phyloP scores from a whole-genome alignment of 768 basidiomycete genomes.

The Phlebiopsis flavidoalba region DNA sequence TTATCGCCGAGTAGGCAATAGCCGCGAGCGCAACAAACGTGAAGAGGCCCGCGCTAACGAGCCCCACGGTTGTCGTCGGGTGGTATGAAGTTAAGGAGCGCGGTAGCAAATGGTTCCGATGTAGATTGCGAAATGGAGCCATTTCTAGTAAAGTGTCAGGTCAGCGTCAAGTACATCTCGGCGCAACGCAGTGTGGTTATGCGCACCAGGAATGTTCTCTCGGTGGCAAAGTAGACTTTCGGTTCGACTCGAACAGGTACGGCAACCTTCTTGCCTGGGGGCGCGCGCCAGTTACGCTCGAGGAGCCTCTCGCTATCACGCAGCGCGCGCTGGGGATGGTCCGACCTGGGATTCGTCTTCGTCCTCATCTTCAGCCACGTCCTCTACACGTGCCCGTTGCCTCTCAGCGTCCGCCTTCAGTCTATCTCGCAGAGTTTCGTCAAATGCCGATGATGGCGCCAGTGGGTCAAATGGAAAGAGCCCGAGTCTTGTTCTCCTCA shows the following conservation, averaged over 20 bases:
- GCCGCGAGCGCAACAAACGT: slow-evolving; percentile 85
- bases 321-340: slow-evolving; percentile 7
- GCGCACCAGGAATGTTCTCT: slow-evolving; percentile 89
- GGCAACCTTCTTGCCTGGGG: slow-evolving; percentile 83
- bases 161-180: not conserved
- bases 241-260: slow-evolving; percentile 97
- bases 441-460: slow-evolving; percentile 77
- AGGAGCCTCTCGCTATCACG: slow-evolving; percentile 43
- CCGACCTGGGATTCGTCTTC: slow-evolving; percentile 32
- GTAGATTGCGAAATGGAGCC: slow-evolving; percentile 84
- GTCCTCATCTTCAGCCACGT: slow-evolving; percentile 36
- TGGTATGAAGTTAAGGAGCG: slow-evolving; percentile 80
- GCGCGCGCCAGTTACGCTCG: slow-evolving; percentile 69
- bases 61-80: slow-evolving; percentile 66
- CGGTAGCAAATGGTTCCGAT: slow-evolving; percentile 87
- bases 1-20: slow-evolving; percentile 79
- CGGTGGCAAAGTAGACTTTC: slow-evolving; percentile 96
- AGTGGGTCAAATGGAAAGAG: slow-evolving; percentile 80
- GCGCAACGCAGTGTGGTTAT: not conserved
- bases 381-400: slow-evolving; percentile 15
- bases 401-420: slow-evolving; percentile 33
- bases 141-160: slow-evolving; percentile 53
- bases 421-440: slow-evolving; percentile 74
- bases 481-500: slow-evolving; percentile 17
- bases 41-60: slow-evolving; percentile 86